These are phyloP conservation scores for Epichloe glyceriae DNA, from an alignment of 2,329 filamentous ascomycete species.

Conservation along the genomic window DNA sequence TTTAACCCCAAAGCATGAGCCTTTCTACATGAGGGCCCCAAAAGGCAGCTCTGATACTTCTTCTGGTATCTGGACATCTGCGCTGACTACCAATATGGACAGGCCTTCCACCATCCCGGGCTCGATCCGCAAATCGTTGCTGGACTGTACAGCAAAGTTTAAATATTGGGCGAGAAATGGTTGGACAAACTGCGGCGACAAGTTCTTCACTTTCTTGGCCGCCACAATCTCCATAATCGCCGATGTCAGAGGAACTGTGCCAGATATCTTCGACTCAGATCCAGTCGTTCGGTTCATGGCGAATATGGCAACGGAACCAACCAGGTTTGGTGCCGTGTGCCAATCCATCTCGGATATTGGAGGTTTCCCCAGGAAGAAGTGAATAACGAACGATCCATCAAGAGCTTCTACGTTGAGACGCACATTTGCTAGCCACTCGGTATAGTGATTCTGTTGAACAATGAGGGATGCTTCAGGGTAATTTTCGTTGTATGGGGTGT, in stretches of 20 bases:
- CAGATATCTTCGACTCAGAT: conserved; percentile 26
- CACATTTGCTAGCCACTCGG: conserved; percentile 59
- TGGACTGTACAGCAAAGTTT: conserved; percentile 19
- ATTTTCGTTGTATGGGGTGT: conserved; percentile 15
- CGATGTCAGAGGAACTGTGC: conserved; percentile 39
- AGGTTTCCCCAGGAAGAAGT: conserved; percentile 52
- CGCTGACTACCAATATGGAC: conserved; percentile 18
- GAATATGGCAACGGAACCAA: conserved; percentile 49
- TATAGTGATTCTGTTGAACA: conserved; percentile 30
- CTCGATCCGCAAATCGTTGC: conserved; percentile 14
- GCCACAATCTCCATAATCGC: conserved; percentile 31
- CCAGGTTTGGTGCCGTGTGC: conserved; percentile 39
- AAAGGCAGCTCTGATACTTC: conserved; percentile 14
- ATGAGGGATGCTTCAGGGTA: conserved; percentile 16
- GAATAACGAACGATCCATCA: conserved; percentile 46
- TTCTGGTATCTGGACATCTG: conserved; percentile 15
- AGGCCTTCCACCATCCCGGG: conserved; percentile 16
- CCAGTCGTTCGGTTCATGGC: conserved; percentile 25
- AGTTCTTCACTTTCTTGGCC: conserved; percentile 20
- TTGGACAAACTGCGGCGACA: conserved; percentile 23
- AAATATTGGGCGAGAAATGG: conserved; percentile 30
- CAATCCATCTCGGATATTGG: conserved; percentile 33
- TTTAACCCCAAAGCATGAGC: conserved; percentile 14
- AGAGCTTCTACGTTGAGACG: conserved; percentile 46
- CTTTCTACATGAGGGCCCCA: conserved; percentile 15